Conservation (phyloP, 768 basidiomycete species). For the Leucocoprinus birnbaumii region DNA sequence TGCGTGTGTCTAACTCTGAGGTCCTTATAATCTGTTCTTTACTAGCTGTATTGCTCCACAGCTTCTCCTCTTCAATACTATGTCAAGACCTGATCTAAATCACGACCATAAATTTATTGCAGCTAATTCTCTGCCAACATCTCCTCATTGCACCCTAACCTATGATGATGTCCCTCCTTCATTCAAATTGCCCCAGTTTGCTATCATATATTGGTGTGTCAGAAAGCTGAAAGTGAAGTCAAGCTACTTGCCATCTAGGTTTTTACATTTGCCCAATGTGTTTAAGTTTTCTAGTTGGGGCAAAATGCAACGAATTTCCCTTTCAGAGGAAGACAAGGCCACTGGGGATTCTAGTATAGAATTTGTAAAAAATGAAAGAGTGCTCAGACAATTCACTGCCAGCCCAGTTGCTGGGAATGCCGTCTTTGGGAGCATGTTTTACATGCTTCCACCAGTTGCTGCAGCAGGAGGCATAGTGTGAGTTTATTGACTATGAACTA, state of each 20-base stretch:
- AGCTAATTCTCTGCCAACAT: background rate
- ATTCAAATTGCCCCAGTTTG: slow-evolving; percentile 47
- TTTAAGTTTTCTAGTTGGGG: slow-evolving; percentile 80
- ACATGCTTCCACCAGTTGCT: slow-evolving; percentile 64
- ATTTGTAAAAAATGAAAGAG: slow-evolving; percentile 26
- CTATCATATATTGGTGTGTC: slow-evolving; percentile 57
- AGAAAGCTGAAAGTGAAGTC: slow-evolving; percentile 38
- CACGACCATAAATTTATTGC: background rate
- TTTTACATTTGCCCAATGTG: slow-evolving; percentile 56
- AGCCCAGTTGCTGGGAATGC: slow-evolving; percentile 70
- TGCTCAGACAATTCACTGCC: slow-evolving; percentile 62
- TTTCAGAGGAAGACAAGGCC: slow-evolving; percentile 39
- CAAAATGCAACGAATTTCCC: slow-evolving; percentile 41
- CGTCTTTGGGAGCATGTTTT: slow-evolving; percentile 66
- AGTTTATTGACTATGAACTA: slow-evolving; percentile 20
- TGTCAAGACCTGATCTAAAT: background rate
- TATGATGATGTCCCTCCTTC: slow-evolving; percentile 31
- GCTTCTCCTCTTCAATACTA: background rate
- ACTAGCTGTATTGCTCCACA: no score
- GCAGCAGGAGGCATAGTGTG: slow-evolving; percentile 60
- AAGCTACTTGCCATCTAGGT: slow-evolving; percentile 50
- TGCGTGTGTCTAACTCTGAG: no score
- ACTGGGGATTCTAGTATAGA: slow-evolving; percentile 29
- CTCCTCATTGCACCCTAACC: no score
- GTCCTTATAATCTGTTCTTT: no score